These are phyloP conservation scores for Auriscalpium microsporum DNA, from an alignment of 768 basidiomycete genomes.

Conservation along the genomic window DNA sequence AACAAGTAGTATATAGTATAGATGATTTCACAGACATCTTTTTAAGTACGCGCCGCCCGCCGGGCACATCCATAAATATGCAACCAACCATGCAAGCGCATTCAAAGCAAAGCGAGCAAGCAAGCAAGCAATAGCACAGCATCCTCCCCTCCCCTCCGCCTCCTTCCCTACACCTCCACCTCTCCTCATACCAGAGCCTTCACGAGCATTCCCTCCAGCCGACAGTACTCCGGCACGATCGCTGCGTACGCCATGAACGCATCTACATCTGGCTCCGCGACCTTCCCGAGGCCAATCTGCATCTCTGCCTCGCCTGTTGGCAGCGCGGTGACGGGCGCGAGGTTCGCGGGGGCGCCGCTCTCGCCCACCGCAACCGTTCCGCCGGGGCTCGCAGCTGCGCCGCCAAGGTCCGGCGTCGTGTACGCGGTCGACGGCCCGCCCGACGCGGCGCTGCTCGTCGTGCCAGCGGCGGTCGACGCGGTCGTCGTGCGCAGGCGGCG, in stretches of 20 bases:
- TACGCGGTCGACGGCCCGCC: conserved; percentile 37
- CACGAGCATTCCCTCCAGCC: conserved; percentile 71
- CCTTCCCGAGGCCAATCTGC: conserved; percentile 70
- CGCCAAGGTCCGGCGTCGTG: conserved; percentile 56
- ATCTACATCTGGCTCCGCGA: conserved; percentile 77
- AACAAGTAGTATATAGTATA: neutral
- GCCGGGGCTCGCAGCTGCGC: conserved; percentile 17
- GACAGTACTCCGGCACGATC: conserved; percentile 75
- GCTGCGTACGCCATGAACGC: conserved; percentile 81
- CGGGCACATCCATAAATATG: neutral
- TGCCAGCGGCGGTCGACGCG: conserved; percentile 24
- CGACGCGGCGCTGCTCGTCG: conserved; percentile 29
- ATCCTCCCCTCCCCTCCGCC: neutral
- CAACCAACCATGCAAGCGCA: neutral
- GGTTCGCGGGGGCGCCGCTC: conserved; percentile 39
- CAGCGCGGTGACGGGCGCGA: conserved; percentile 65
- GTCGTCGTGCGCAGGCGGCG: conserved; percentile 44
- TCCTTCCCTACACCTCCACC: neutral
- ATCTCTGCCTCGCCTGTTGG: conserved; percentile 65
- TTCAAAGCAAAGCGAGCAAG: neutral
- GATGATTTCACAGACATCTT: neutral
- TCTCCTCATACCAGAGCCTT: conserved; percentile 41
- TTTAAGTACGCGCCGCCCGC: neutral
- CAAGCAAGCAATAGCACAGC: conserved; percentile 4
- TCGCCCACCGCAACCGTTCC: conserved; percentile 23